Percentiles rank a stretch among this genome's conserved stretches.
These are phyloP conservation scores for Melanogaster broomeanus DNA, from an alignment of 768 basidiomycete species.

Conservation along the genomic window DNA sequence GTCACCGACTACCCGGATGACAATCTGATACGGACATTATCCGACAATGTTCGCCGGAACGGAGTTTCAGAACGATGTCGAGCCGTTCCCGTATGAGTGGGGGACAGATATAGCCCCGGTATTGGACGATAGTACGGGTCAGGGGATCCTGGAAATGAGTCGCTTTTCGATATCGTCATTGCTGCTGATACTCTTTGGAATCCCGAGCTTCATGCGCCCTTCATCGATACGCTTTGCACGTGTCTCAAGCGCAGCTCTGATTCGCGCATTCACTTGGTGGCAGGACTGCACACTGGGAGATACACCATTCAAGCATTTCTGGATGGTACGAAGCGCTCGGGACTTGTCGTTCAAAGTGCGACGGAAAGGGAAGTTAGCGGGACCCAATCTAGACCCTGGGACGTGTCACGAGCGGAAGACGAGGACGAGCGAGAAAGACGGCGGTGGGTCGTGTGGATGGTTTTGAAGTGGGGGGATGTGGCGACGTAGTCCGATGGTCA, in stretches of 20 bases:
- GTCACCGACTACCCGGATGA: conserved; percentile 76
- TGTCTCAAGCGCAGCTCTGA: conserved; percentile 45
- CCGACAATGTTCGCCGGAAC: conserved; percentile 58
- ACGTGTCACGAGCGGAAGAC: conserved; percentile 45
- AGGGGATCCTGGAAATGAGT: conserved; percentile 10
- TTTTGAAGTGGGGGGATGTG: conserved; percentile 46
- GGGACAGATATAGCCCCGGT: conserved; percentile 46
- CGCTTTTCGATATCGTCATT: conserved; percentile 61
- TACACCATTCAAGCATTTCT: conserved; percentile 71
- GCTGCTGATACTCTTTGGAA: conserved; percentile 85
- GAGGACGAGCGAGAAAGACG: conserved; percentile 72
- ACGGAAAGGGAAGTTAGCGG: conserved; percentile 52
- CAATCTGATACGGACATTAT: conserved; percentile 54
- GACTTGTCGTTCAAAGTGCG: conserved; percentile 47
- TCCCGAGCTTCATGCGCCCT: conserved; percentile 53
- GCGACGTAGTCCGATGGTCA: conserved; percentile 13
- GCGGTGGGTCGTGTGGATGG: conserved; percentile 72
- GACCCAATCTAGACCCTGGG: conserved; percentile 47
- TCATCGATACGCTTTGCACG: conserved; percentile 51
- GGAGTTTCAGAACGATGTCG: conserved; percentile 46
- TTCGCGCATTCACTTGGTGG: conserved; percentile 65
- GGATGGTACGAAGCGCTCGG: conserved; percentile 27
- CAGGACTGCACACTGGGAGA: conserved; percentile 75
- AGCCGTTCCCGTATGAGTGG: conserved; percentile 65
- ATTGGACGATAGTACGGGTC: not conserved